These are phyloP conservation scores for Periconia digitata DNA, from an alignment of 2,329 filamentous ascomycete genomes.

Conservation along the genomic window DNA sequence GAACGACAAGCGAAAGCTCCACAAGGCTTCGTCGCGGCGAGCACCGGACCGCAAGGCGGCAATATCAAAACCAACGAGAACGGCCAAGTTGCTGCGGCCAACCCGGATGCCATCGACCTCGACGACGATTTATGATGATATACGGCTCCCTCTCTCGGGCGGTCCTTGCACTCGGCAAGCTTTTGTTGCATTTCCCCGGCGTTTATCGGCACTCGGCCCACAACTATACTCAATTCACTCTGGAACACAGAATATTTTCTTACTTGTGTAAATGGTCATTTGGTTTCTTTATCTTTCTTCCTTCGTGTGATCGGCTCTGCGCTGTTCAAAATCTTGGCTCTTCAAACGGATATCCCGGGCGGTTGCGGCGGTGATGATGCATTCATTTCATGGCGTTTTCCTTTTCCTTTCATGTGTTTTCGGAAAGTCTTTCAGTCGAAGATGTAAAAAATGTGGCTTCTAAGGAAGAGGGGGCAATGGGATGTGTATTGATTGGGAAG, in stretches of 20 bases:
- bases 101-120: constrained; percentile 84
- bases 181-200: constrained; percentile 24
- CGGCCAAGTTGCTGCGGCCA: constrained; percentile 57
- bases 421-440: not conserved
- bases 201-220: constrained; percentile 17
- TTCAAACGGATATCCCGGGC: not conserved
- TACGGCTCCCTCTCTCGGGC: constrained; percentile 13
- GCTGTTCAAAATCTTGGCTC: not conserved
- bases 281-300: constrained; percentile 9
- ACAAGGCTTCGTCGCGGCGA: constrained; percentile 87
- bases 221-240: constrained; percentile 7
- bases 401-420: constrained; percentile 18
- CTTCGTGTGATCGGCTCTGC: not conserved
- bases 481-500: too few relatives aligned
- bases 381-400: constrained; percentile 12
- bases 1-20: constrained; percentile 88
- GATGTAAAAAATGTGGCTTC: not conserved
- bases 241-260: constrained; percentile 10
- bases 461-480: not conserved
- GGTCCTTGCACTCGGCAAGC: not conserved
- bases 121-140: constrained; percentile 56
- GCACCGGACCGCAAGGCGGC: constrained; percentile 68
- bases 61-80: constrained; percentile 50
- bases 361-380: constrained; percentile 11
- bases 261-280: constrained; percentile 2